These are phyloP conservation scores for Gentiana macrophylla DNA, from an alignment of 257 asterid genomes.

Conservation along the genomic window DNA sequence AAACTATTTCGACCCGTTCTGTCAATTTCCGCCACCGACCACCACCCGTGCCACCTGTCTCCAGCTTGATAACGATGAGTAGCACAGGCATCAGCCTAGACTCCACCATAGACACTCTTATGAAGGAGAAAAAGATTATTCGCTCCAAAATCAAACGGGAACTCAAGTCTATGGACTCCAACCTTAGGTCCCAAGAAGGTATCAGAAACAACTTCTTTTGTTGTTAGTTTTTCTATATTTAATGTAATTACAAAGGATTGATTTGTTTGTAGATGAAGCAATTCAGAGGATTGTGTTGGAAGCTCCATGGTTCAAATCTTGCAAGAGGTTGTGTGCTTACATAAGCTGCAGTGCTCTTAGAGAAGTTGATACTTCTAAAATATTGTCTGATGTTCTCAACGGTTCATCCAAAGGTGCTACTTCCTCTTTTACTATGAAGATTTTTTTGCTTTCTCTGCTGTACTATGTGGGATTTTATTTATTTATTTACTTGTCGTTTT, in stretches of 20 bases:
- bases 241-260: not conserved
- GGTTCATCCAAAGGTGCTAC: conserved; percentile 34
- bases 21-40: conserved; percentile 6
- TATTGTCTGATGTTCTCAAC: conserved; percentile 46
- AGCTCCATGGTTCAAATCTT: conserved; percentile 90
- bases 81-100: conserved; percentile 17
- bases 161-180: conserved; percentile 75
- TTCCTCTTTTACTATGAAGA: not conserved
- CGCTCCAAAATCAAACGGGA: conserved; percentile 59
- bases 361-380: conserved; percentile 78
- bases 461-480: not conserved
- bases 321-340: conserved; percentile 79
- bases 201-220: not conserved
- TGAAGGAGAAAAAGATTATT: conserved; percentile 62
- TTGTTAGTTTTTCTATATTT: not conserved
- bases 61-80: conserved; percentile 39
- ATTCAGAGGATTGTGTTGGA: conserved; percentile 64
- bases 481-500: not conserved
- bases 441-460: not conserved
- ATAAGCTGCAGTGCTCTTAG: conserved; percentile 70
- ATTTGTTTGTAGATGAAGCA: conserved; percentile 49
- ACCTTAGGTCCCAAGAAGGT: conserved; percentile 74
- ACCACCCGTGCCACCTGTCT: conserved; percentile 12
- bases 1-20: conserved; percentile 14
- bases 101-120: conserved; percentile 35